These are phyloP conservation scores for Puccinellia tenuiflora DNA, from an alignment of 176 grass and related monocot species.

Conservation along the genomic window DNA sequence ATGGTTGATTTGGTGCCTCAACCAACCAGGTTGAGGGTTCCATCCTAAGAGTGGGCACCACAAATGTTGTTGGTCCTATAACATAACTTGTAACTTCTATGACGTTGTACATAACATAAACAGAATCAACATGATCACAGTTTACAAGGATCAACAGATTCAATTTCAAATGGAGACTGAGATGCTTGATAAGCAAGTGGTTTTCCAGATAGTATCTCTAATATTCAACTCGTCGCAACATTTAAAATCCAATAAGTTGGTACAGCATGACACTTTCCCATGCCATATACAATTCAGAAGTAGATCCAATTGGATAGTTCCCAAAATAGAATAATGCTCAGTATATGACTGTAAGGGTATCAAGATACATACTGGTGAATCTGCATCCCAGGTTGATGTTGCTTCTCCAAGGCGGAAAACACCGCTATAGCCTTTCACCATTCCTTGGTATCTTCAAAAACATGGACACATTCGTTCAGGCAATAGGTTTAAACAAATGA, in stretches of 20 bases:
- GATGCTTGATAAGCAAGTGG: not conserved
- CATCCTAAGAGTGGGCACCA: not conserved
- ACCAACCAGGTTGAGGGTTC: too few relatives aligned
- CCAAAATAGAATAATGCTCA: not conserved
- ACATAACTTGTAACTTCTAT: not conserved
- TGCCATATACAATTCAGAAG: not conserved
- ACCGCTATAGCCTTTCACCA: slow-evolving; percentile 91
- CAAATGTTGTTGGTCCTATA: not conserved
- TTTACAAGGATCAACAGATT: not conserved
- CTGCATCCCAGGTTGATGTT: slow-evolving; percentile 99
- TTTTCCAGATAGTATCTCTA: not conserved
- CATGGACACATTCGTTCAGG: not conserved
- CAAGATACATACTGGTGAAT: slow-evolving; percentile 70
- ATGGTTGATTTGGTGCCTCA: not conserved
- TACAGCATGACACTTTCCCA: not conserved
- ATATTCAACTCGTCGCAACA: not conserved
- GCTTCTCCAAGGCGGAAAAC: slow-evolving; percentile 90
- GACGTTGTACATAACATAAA: not conserved
- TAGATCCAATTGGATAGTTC: not conserved
- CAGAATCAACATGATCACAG: not conserved
- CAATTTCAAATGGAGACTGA: not conserved
- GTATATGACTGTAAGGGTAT: not conserved
- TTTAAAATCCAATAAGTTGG: not conserved
- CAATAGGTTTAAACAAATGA: not conserved
- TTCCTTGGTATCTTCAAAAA: slow-evolving; percentile 83